phyloP scores from a whole-genome alignment of 805 yeast species.

The Sugiyamaella qingdaonensis region DNA sequence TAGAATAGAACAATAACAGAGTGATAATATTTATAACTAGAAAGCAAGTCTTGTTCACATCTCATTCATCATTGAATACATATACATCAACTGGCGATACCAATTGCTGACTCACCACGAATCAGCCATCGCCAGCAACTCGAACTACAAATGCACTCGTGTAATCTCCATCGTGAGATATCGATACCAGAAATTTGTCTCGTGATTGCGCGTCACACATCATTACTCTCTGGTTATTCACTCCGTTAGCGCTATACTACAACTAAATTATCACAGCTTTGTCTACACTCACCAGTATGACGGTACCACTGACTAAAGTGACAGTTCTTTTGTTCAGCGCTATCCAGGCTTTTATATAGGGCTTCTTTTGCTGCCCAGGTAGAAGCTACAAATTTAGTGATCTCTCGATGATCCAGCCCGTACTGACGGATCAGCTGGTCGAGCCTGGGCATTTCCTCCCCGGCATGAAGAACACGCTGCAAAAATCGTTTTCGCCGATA shows the following conservation, averaged over 20 bases:
- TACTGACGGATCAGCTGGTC: slow-evolving; percentile 3
- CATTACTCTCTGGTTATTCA: slow-evolving; percentile 12
- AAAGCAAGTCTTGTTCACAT: neutral
- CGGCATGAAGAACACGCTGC: slow-evolving; percentile 48
- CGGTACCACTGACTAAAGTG: slow-evolving; percentile 60
- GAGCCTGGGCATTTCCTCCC: slow-evolving; percentile 39
- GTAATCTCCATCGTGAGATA: slow-evolving; percentile 64
- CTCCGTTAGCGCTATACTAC: too few relatives aligned
- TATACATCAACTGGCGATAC: too few relatives aligned
- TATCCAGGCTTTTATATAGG: slow-evolving; percentile 54
- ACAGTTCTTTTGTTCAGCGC: slow-evolving; percentile 47
- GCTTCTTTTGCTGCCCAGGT: slow-evolving; percentile 79
- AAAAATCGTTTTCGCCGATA: slow-evolving; percentile 40
- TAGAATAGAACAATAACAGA: neutral
- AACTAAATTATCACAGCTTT: neutral
- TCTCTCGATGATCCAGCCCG: neutral
- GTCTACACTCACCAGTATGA: slow-evolving; percentile 22
- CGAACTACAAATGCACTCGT: slow-evolving; percentile 55
- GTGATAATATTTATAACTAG: neutral
- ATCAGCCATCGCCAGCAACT: slow-evolving; percentile 16
- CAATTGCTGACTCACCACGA: too few relatives aligned
- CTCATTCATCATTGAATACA: neutral
- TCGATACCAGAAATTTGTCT: slow-evolving; percentile 48
- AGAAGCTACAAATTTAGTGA: slow-evolving; percentile 43
- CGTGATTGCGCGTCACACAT: slow-evolving; percentile 17